Base-by-base conservation (phyloP, 495 filamentous ascomycete species). In the Annulohypoxylon stygium region DNA sequence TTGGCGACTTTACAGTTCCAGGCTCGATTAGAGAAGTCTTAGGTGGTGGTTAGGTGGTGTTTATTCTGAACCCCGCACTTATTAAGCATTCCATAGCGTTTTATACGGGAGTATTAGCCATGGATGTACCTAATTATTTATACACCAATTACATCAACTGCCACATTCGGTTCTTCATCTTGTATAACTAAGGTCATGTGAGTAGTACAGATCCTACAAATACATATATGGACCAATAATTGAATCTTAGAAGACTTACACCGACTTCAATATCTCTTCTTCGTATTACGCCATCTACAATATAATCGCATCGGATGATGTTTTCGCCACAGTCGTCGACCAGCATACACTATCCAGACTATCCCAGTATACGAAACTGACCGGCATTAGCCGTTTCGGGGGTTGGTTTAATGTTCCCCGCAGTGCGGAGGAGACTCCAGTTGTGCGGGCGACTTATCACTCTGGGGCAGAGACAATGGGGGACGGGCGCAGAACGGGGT, bases 371-470 rank as follows among this genome's bases (percentile, higher is more conserved):
- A 60, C 20, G 33, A 60, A 30, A 43, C 41, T 57, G 55, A 62
- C 43, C 30, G 69, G 69, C 57, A 58, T 74, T 73, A 70, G 71
- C 34, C 12, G 10, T 64, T 57, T 57, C 11, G 12, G 50, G 16
- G 33, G n/a, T 58, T 43, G 43, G 43, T 20, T 14, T 50, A 37
- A 34, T 18, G 18, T 71, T 53, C 72, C 72, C 72, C 72, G 67
- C 72, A 75, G 53, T 75, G 67, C 55, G 72, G 72, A 65, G 67
- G 45, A 67, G 5, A 58, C 39, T 68, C 41, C n/a, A 45, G 37
- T 33, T 51, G 20, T 43, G 14, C 18, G 26, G 54, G 58, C 33
- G 43, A 20, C 26, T 59, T 33, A 36, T 57, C 26, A 26, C 33
- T 34, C 25, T 57, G 51, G 53, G 33, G 26, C 14, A 26, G 30